Evolutionary conservation across 306 rosid species (phyloP).

Genomic region (Medicago lupulina): DNA sequence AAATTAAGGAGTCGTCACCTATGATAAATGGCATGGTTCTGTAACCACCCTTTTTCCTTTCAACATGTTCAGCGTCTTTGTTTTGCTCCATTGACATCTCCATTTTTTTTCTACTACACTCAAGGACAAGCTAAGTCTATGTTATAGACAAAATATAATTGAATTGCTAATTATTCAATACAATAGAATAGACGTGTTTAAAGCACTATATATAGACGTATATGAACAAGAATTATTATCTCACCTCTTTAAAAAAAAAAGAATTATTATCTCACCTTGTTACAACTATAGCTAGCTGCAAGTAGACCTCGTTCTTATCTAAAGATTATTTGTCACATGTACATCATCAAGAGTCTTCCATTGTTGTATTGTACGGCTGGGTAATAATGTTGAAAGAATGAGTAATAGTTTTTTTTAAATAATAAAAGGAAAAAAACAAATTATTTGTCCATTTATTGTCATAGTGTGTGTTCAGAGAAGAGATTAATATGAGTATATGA

Average conservation of each 20-base stretch:
- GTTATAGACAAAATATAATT: slow-evolving; percentile 13
- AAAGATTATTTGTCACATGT: slow-evolving; percentile 2
- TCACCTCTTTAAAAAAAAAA: no score
- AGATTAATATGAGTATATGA: background rate
- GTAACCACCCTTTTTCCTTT: slow-evolving; percentile 65
- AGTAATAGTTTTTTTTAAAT: background rate
- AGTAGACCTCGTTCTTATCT: slow-evolving; percentile 37
- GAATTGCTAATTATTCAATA: slow-evolving; percentile 1
- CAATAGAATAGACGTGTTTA: slow-evolving; percentile 24
- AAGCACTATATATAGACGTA: slow-evolving; percentile 20
- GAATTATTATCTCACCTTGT: background rate
- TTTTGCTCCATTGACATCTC: slow-evolving; percentile 49
- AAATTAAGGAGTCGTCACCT: slow-evolving; percentile 48
- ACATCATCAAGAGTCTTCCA: background rate
- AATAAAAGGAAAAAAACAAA: background rate
- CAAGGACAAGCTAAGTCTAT: slow-evolving; percentile 5
- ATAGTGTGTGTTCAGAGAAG: background rate
- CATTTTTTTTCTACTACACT: slow-evolving; percentile 42
- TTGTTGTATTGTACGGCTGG: background rate
- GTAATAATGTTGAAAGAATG: background rate
- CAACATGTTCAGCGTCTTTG: slow-evolving; percentile 41
- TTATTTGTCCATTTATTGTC: background rate
- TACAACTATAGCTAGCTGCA: background rate
- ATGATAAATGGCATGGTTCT: slow-evolving; percentile 85
- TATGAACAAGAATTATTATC: no score